Evolutionary conservation across 805 yeast species (phyloP).

Genomic region (Pichia kluyveri): DNA sequence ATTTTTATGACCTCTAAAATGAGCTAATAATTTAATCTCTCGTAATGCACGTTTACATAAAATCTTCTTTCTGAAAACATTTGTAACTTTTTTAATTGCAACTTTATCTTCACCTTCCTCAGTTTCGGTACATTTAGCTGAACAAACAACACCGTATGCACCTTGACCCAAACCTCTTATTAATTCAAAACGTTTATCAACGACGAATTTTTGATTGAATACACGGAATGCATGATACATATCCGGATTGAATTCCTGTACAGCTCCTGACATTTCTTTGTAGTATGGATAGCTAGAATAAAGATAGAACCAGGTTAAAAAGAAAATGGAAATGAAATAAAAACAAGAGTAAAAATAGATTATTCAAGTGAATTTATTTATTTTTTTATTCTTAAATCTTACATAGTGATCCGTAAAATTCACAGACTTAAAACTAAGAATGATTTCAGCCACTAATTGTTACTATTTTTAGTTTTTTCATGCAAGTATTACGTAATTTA

Average conservation of each 20-base stretch:
- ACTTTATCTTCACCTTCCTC: constrained; percentile 77
- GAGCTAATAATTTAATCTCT: constrained; percentile 82
- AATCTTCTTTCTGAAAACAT: constrained; percentile 84
- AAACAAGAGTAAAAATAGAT: background rate
- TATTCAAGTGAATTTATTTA: no score
- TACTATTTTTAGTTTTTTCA: no score
- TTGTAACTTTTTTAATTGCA: constrained; percentile 94
- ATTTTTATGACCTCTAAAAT: constrained; percentile 93
- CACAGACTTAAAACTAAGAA: no score
- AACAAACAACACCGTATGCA: constrained; percentile 94
- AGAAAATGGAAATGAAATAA: background rate
- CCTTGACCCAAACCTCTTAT: constrained; percentile 96
- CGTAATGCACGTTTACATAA: constrained; percentile 87
- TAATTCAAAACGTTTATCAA: constrained; percentile 80
- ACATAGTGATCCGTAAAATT: no score
- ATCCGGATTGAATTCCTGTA: constrained; percentile 7
- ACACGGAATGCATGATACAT: constrained; percentile 37
- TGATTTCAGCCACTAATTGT: no score
- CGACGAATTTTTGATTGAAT: constrained; percentile 85
- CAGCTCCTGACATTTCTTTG: background rate
- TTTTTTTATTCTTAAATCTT: no score
- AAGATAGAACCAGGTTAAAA: no score
- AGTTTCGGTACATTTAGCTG: constrained; percentile 72
- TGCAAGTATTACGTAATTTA: no score
- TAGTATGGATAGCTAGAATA: background rate